Evolutionary conservation across 495 filamentous ascomycete species (phyloP).

Genomic region (Xylaria venustula): DNA sequence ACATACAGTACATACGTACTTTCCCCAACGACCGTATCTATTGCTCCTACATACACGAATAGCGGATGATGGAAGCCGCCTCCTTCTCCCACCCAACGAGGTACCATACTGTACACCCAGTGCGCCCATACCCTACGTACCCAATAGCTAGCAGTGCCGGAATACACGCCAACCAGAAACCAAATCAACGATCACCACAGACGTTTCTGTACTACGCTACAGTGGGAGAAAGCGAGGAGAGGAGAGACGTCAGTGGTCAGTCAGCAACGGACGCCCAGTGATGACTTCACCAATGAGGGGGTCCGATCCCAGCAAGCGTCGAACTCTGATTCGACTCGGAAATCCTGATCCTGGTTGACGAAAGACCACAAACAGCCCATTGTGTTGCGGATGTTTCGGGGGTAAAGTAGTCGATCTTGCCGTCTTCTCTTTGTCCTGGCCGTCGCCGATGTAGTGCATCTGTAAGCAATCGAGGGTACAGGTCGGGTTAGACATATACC

Average conservation of each 20-base stretch:
- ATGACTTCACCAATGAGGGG: constrained; percentile 32
- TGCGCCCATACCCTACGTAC: neutral
- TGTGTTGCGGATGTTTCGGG: neutral
- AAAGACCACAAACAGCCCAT: neutral
- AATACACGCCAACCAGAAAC: neutral
- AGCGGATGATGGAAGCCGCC: neutral
- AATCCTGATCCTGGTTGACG: neutral
- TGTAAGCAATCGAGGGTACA: too few relatives aligned
- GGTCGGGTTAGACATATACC: too few relatives aligned
- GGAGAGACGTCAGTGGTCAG: constrained; percentile 15
- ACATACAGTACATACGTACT: neutral
- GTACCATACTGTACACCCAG: too few relatives aligned
- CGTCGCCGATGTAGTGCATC: neutral
- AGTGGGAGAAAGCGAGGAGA: neutral
- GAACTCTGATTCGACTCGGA: constrained; percentile 3
- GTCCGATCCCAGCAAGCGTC: constrained; percentile 15
- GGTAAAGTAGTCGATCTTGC: neutral
- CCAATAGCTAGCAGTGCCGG: neutral
- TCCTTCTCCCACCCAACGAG: too few relatives aligned
- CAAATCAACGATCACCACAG: neutral
- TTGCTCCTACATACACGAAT: too few relatives aligned
- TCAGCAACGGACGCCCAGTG: constrained; percentile 10
- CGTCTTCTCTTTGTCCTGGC: too few relatives aligned
- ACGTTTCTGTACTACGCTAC: too few relatives aligned
- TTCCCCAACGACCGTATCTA: neutral